Percentiles rank a stretch among this genome's conserved stretches.
Conservation (phyloP, 2,329 filamentous ascomycete species). For the Cryphonectria nitschkei region DNA sequence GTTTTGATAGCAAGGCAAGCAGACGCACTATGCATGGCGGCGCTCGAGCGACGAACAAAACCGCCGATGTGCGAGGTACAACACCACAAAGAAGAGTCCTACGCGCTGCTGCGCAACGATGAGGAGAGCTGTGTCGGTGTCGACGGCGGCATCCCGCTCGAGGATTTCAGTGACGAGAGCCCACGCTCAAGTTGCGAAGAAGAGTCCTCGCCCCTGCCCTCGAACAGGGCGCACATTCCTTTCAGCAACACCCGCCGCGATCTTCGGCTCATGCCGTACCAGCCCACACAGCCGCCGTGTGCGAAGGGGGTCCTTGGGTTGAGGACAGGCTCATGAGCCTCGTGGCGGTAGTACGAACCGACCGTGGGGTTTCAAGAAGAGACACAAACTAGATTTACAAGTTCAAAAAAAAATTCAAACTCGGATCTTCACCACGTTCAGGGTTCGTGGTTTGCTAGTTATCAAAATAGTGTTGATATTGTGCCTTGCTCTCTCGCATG, state of each 20-base stretch:
- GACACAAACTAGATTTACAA: background rate
- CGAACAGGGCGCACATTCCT: background rate
- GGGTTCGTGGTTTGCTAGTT: background rate
- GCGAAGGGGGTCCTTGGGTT: background rate
- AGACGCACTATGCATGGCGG: background rate
- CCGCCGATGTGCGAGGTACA: background rate
- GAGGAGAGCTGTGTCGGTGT: conserved; percentile 17
- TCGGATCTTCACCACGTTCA: background rate
- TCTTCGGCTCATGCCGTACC: conserved; percentile 7
- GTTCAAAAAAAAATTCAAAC: background rate
- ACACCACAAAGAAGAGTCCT: conserved; percentile 9
- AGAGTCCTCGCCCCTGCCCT: background rate
- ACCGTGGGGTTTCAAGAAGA: background rate
- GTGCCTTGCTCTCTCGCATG: no score
- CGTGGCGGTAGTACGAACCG: background rate
- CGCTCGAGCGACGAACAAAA: background rate
- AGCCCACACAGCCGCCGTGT: background rate
- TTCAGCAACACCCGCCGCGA: background rate
- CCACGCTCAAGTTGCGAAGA: conserved; percentile 12
- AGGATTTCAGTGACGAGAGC: conserved; percentile 9
- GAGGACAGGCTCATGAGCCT: background rate
- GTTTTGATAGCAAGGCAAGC: background rate
- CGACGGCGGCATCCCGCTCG: conserved; percentile 1
- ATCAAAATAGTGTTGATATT: no score
- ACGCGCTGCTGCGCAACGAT: conserved; percentile 12